A percentile compares a stretch with the other conserved stretches of the same genome.
These are phyloP conservation scores for Thermothielavioides terrestris DNA, from an alignment of 495 filamentous ascomycete species.

Conservation along the genomic window DNA sequence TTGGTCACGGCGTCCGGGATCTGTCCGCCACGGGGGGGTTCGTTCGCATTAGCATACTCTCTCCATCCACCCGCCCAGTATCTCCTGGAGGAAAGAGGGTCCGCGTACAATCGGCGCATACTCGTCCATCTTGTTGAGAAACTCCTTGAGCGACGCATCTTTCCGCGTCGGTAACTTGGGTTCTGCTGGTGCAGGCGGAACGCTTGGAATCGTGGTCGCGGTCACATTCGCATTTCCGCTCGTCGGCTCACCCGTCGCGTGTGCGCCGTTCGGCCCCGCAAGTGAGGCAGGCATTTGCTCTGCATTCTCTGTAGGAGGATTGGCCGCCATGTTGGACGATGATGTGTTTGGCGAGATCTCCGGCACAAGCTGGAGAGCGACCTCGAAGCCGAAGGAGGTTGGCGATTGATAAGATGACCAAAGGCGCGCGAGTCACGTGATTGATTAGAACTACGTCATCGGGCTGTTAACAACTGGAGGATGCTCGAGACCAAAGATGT, in stretches of 20 bases:
- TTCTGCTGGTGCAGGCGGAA: conserved; percentile 19
- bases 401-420: too few species aligned
- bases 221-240: not conserved
- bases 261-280: conserved; percentile 12
- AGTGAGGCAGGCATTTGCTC: conserved; percentile 9
- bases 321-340: conserved; percentile 14
- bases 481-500: not conserved
- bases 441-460: too few species aligned
- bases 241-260: not conserved
- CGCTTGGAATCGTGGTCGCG: too few species aligned
- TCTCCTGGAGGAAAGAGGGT: too few species aligned
- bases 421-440: not conserved
- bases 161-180: conserved; percentile 61
- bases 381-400: not conserved
- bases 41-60: not conserved
- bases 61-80: not conserved
- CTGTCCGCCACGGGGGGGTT: conserved; percentile 36
- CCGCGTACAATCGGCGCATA: conserved; percentile 85
- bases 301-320: conserved; percentile 11
- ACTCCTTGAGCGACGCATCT: conserved; percentile 83
- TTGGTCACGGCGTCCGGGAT: conserved; percentile 96
- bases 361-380: not conserved
- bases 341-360: not conserved
- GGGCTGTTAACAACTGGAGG: too few species aligned
- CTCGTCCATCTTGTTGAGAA: conserved; percentile 93